phyloP scores from a whole-genome alignment of 768 basidiomycete genomes.

The Nidularia pulvinata region DNA sequence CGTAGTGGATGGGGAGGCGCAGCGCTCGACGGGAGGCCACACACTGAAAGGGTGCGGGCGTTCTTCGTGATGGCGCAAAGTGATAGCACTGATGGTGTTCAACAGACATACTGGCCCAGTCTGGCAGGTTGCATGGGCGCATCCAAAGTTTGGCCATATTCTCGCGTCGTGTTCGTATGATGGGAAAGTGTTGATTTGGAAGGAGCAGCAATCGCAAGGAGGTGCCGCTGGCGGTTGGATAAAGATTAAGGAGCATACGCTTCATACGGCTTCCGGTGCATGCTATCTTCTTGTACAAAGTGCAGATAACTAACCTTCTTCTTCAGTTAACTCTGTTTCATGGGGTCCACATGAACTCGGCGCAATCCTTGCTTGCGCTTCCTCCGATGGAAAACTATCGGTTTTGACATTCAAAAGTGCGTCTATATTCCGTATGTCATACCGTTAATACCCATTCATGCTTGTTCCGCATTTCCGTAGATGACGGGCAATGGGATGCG shows the following conservation, averaged over 20 bases:
- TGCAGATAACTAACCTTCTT: background rate
- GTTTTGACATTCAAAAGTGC: conserved; percentile 97
- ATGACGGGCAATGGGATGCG: conserved; percentile 95
- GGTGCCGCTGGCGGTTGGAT: conserved; percentile 72
- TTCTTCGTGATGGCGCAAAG: too few relatives aligned
- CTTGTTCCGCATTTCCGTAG: conserved; percentile 33
- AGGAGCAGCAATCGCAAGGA: conserved; percentile 73
- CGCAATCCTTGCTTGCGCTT: conserved; percentile 95
- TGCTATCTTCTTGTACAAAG: conserved; percentile 4
- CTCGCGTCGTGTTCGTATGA: conserved; percentile 99
- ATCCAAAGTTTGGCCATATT: conserved; percentile 96
- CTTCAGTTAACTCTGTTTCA: conserved; percentile 90
- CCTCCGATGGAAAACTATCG: conserved; percentile 95
- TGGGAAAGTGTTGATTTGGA: conserved; percentile 98
- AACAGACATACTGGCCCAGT: conserved; percentile 93
- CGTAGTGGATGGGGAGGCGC: conserved; percentile 85
- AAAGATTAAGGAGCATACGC: conserved; percentile 93
- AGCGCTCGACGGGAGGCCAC: conserved; percentile 61
- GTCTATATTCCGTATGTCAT: background rate
- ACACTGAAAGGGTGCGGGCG: conserved; percentile 71
- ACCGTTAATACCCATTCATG: background rate
- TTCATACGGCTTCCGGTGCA: conserved; percentile 93
- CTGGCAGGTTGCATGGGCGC: conserved; percentile 98
- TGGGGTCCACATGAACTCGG: conserved; percentile 99
- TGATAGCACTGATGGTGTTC: too few relatives aligned